phyloP scores from a whole-genome alignment of 805 yeast genomes.

The Teunomyces lycoperdinae region DNA sequence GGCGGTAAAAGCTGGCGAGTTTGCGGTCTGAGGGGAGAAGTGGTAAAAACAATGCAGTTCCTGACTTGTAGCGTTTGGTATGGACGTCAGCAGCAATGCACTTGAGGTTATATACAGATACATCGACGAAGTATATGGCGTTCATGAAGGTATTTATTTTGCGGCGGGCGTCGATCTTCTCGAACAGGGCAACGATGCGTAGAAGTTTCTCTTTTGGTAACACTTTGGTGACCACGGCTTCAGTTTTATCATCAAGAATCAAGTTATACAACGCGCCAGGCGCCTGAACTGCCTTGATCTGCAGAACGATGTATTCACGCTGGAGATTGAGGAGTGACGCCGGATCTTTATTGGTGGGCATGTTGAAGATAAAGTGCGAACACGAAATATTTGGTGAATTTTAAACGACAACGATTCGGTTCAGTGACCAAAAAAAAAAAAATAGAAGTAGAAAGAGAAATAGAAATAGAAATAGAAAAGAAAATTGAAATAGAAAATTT shows the following conservation, averaged over 20 bases:
- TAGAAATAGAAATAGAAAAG: no score
- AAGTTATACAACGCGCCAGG: conserved; percentile 35
- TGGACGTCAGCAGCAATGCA: conserved; percentile 75
- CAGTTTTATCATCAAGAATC: conserved; percentile 57
- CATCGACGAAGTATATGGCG: conserved; percentile 78
- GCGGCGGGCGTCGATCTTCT: conserved; percentile 58
- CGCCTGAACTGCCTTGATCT: conserved; percentile 28
- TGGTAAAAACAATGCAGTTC: conserved; percentile 72
- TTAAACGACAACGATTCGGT: no score
- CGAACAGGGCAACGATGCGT: conserved; percentile 60
- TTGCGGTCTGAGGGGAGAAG: conserved; percentile 10
- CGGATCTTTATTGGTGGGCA: conserved; percentile 24
- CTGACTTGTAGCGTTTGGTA: conserved; percentile 71
- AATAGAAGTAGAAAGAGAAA: no score
- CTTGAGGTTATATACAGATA: conserved; percentile 62
- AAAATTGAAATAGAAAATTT: no score
- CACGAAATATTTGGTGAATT: no score
- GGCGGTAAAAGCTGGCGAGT: conserved; percentile 17
- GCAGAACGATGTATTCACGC: conserved; percentile 26
- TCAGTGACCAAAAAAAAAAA: no score
- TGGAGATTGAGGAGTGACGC: conserved; percentile 27
- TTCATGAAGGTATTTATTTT: conserved; percentile 63
- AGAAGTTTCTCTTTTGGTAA: conserved; percentile 49
- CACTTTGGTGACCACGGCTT: conserved; percentile 44
- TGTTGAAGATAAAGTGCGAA: not conserved